A percentile compares a stretch with the other conserved stretches of the same genome.
Evolutionary conservation across 495 filamentous ascomycete species (phyloP).

Genomic region (Aspergillus cristatus): DNA sequence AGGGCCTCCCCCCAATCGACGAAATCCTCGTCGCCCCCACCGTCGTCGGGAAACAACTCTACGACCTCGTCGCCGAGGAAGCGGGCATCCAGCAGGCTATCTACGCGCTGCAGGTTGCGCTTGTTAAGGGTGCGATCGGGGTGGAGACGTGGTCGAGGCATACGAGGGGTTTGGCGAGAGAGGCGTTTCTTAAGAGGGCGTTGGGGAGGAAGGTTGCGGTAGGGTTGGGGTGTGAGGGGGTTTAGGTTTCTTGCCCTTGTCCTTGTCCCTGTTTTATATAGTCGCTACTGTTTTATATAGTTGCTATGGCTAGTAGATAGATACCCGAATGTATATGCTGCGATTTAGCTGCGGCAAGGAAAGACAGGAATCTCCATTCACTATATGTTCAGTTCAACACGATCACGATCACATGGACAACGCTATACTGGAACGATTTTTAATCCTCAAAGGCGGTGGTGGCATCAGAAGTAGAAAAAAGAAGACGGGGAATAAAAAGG

Average conservation of each 20-base stretch:
- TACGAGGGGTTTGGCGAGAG: conserved; percentile 73
- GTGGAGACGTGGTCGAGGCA: conserved; percentile 75
- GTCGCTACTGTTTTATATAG: too few species aligned
- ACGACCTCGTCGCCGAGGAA: conserved; percentile 79
- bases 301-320: too few species aligned
- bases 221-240: conserved; percentile 64
- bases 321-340: neutral
- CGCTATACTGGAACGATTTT: too few species aligned
- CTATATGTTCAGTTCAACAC: too few species aligned
- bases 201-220: conserved; percentile 78
- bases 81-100: conserved; percentile 73
- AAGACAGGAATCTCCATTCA: too few species aligned
- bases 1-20: conserved; percentile 66
- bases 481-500: neutral
- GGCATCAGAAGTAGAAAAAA: too few species aligned
- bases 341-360: too few species aligned
- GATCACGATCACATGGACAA: too few species aligned
- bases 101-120: conserved; percentile 70
- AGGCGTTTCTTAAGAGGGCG: conserved; percentile 86
- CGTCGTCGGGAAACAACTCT: conserved; percentile 86
- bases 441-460: too few species aligned
- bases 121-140: conserved; percentile 72
- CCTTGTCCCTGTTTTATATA: neutral
- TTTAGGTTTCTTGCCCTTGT: neutral
- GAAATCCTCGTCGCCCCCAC: conserved; percentile 89